Evolutionary conservation across 1,139 yeast genomes (phyloP).

Genomic region (Hyphopichia burtonii): DNA sequence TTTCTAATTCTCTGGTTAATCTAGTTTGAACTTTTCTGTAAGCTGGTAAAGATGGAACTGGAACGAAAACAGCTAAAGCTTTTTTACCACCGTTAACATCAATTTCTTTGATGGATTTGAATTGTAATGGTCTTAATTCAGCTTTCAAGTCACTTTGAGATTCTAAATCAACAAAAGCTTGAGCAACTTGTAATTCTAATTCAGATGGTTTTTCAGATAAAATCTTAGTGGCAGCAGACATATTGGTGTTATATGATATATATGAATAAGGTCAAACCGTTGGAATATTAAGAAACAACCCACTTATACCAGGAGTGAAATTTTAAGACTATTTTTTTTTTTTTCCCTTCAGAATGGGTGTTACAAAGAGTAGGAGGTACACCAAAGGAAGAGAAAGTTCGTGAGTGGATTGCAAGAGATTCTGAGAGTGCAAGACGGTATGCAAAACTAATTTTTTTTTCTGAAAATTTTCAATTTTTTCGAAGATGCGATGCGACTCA

Average conservation of each 20-base stretch:
- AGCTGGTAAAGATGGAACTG: slow-evolving; percentile 89
- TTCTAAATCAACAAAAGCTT: slow-evolving; percentile 98
- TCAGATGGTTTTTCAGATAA: slow-evolving; percentile 91
- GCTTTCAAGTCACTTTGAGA: slow-evolving; percentile 94
- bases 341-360: not conserved
- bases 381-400: not conserved
- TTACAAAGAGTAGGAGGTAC: not conserved
- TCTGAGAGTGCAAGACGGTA: not conserved
- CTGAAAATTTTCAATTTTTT: not conserved
- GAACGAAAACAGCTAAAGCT: slow-evolving; percentile 97
- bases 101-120: slow-evolving; percentile 97
- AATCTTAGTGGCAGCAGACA: slow-evolving; percentile 97
- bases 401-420: not conserved
- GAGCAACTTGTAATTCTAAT: slow-evolving; percentile 99
- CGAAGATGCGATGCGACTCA: not conserved
- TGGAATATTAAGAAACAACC: slow-evolving; percentile 1
- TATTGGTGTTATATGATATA: slow-evolving; percentile 20
- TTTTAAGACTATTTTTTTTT: not conserved
- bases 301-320: slow-evolving; percentile 2
- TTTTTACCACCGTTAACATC: slow-evolving; percentile 98
- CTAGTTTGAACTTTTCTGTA: slow-evolving; percentile 98
- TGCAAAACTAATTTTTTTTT: too few species aligned
- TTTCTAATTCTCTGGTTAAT: slow-evolving; percentile 99
- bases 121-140: slow-evolving; percentile 97
- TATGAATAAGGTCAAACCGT: slow-evolving; percentile 2